Base-by-base conservation (phyloP, 371 early-diverging fungal genomes). In the Zopfochytrium polystomum region DNA sequence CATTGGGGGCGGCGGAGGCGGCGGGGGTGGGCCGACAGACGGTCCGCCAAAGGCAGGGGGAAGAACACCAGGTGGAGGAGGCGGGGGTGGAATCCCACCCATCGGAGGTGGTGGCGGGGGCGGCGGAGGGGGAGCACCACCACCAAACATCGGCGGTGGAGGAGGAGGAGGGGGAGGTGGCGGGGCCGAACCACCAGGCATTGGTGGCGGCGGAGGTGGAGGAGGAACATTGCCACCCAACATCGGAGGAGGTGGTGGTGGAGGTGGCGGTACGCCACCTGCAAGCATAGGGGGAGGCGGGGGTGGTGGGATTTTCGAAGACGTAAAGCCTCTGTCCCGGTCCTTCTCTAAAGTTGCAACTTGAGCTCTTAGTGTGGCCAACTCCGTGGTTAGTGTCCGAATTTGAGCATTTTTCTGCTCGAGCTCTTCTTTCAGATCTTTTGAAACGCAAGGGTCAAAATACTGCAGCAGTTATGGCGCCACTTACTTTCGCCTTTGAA, bases 1-100 rank as follows among this genome's bases (percentile, higher is more conserved):
- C 58, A 57, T 57, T 3, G 63, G 59, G 2, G 70, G 66, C 2
- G 68, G 67, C 0, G 67, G 65, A 20, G 73, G 70, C 15, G 70
- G 70, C 31, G 73, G 70, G 1, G 60, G 59, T 32, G 59, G 64
- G 31, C 58, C 62, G n/a, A 22, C n/a, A n/a, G n/a, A n/a, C n/a
- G n/a, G n/a, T n/a, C n/a, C n/a, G n/a, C n/a, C n/a, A n/a, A n/a
- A n/a, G n/a, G n/a, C n/a, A n/a, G n/a, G n/a, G n/a, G n/a, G n/a
- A n/a, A n/a, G n/a, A n/a, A n/a, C n/a, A n/a, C n/a, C n/a, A n/a
- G 60, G 43, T 31, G 66, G 64, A 27, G 72, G 67, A 0, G 63
- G 63, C 7, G 63, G 63, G 2, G 65, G 58, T 38, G 63, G 63
- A 15, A 53, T 27, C 7, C 33, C 58, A 0, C 62, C 62, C 58